A percentile compares a stretch with the other conserved stretches of the same genome.
These are phyloP conservation scores for Microcyclospora pomicola DNA, from an alignment of 2,329 filamentous ascomycete genomes.

Conservation along the genomic window DNA sequence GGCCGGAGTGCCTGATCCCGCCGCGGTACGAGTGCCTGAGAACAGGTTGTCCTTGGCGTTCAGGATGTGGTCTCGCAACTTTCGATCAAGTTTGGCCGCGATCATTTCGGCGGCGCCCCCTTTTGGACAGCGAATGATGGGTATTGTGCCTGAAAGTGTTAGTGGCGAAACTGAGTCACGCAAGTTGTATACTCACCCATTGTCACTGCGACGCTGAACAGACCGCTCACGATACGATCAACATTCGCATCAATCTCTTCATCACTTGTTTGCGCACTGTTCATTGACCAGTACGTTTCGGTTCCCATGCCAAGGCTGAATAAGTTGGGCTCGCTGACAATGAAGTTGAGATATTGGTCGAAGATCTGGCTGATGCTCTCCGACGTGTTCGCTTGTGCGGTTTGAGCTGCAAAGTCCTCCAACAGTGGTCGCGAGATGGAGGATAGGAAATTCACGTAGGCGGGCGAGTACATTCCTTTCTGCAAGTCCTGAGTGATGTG, in stretches of 20 bases:
- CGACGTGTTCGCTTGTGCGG: slow-evolving; percentile 67
- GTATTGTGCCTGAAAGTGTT: slow-evolving; percentile 55
- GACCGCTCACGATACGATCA: slow-evolving; percentile 80
- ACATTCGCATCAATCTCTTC: slow-evolving; percentile 77
- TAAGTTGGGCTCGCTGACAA: slow-evolving; percentile 86
- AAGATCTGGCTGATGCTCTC: slow-evolving; percentile 86
- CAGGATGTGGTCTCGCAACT: slow-evolving; percentile 87
- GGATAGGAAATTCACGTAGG: slow-evolving; percentile 93
- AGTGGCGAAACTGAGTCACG: slow-evolving; percentile 12
- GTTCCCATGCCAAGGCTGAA: slow-evolving; percentile 91
- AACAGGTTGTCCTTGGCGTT: slow-evolving; percentile 98
- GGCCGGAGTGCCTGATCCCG: slow-evolving; percentile 46
- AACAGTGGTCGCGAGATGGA: slow-evolving; percentile 80
- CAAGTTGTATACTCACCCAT: slow-evolving; percentile 52
- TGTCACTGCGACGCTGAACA: slow-evolving; percentile 98
- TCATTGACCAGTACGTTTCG: slow-evolving; percentile 90
- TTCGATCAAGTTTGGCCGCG: slow-evolving; percentile 82
- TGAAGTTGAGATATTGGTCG: slow-evolving; percentile 95
- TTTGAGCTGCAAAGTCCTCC: slow-evolving; percentile 87
- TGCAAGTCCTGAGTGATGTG: slow-evolving; percentile 74
- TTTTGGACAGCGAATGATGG: slow-evolving; percentile 88
- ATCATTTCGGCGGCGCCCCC: slow-evolving; percentile 90
- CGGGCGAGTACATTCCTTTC: slow-evolving; percentile 77
- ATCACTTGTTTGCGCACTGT: slow-evolving; percentile 81
- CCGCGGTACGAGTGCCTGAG: slow-evolving; percentile 50